phyloP scores from a whole-genome alignment of 345 rosid genomes.

The Fremontodendron californicum region DNA sequence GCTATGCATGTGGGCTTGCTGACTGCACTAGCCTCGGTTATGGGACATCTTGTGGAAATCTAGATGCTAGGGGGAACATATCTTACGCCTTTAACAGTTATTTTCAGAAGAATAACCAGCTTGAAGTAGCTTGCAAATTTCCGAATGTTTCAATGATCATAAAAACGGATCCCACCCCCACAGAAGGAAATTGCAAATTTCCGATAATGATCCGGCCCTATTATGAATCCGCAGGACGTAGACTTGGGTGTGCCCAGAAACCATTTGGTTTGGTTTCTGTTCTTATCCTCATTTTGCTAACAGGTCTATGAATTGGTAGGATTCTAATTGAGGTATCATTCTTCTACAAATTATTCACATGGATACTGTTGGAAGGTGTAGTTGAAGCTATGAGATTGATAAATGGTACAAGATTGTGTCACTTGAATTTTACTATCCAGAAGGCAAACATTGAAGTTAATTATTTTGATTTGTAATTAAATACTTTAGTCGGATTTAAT shows the following conservation, averaged over 20 bases:
- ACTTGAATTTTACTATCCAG: background rate
- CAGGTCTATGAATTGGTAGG: conserved; percentile 22
- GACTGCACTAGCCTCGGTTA: conserved; percentile 91
- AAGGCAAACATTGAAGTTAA: background rate
- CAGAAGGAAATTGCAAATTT: conserved; percentile 56
- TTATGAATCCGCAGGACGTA: conserved; percentile 39
- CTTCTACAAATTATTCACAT: conserved; percentile 7
- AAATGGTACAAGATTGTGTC: background rate
- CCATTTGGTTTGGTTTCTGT: conserved; percentile 20
- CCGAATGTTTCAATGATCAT: conserved; percentile 58
- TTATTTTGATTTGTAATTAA: background rate
- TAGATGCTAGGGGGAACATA: conserved; percentile 59
- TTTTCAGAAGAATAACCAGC: conserved; percentile 76
- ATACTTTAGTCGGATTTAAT: background rate
- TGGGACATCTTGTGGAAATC: conserved; percentile 71
- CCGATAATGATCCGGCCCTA: conserved; percentile 69
- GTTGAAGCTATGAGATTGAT: background rate
- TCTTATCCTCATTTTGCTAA: conserved; percentile 31
- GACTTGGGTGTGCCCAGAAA: conserved; percentile 14
- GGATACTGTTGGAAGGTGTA: background rate
- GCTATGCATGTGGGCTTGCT: conserved; percentile 78
- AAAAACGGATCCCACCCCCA: conserved; percentile 68
- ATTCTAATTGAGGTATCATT: conserved; percentile 13
- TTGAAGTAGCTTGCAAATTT: conserved; percentile 73
- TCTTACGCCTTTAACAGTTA: conserved; percentile 92